Conservation (phyloP, 176 grass and related monocot species). For the Ensete ventricosum region DNA sequence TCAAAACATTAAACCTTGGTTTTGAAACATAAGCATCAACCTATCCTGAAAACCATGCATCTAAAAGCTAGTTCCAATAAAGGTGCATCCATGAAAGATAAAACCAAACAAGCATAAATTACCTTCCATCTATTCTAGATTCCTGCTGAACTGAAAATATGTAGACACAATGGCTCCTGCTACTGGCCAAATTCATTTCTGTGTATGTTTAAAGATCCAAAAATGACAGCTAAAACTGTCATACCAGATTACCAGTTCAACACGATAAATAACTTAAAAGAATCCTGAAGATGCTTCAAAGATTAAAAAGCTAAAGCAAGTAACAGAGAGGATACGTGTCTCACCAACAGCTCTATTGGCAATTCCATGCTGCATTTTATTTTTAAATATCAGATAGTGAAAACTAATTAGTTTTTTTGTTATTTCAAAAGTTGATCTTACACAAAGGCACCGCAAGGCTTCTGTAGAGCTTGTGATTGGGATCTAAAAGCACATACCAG, state of each 20-base stretch:
- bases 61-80: background rate
- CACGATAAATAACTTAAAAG: background rate
- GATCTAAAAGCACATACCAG: conserved; percentile 38
- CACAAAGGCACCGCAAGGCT: conserved; percentile 55
- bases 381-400: background rate
- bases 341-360: conserved; percentile 88
- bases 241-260: background rate
- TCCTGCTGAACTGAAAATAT: conserved; percentile 68
- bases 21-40: background rate
- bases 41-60: background rate
- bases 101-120: conserved; percentile 1
- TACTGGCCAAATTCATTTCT: conserved; percentile 89
- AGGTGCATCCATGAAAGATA: background rate
- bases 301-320: conserved; percentile 26
- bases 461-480: conserved; percentile 44
- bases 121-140: conserved; percentile 52
- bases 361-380: conserved; percentile 64
- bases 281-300: conserved; percentile 11
- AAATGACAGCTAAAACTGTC: conserved; percentile 14
- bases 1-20: background rate
- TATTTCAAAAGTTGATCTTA: conserved; percentile 33
- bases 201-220: conserved; percentile 21
- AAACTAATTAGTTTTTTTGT: background rate
- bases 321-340: conserved; percentile 59
- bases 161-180: conserved; percentile 88